Base-by-base conservation (phyloP, 257 asterid genomes). In the Plantago elongata region DNA sequence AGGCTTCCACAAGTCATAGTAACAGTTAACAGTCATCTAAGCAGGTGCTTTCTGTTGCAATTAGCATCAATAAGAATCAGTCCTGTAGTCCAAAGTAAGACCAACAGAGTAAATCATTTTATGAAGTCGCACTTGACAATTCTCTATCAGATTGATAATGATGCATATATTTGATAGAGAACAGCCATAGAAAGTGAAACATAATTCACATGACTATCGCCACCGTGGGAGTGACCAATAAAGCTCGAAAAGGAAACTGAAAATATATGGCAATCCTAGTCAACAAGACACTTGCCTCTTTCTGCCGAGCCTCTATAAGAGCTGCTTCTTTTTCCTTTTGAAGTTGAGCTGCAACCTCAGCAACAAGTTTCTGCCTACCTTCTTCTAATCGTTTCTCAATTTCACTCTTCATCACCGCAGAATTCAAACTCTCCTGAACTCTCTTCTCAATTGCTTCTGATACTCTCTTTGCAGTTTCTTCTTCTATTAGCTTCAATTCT, bases 381-480 rank as follows among this genome's bases (percentile, higher is more conserved):
- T 87, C 99, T 72, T 78, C 84, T 50, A 85, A 69, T 17, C 80
- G 94, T 76, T 76, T 79, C 54, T 70, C 74, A 47, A 90, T 79
- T 78, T 85, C 95, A 64, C 78, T 68, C 77, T 75, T 85, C 64
- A 87, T 75, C 58, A 82, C 88, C 57, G 71, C 84, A 22, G 81
- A 68, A 61, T 77, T 79, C 84, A 94, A 82, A 66, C 88, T 81
- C 79, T 87, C 96, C 60, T 81, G 81, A 51, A 94, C 97, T 74
- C 73, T 86, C 75, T 79, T 85, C 71, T 68, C 84, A 74, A 90
- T 85, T 65, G 83, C 87, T 68, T 76, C 88, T 60, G 78, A 86
- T 50, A 90, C 83, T 77, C 99, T 83, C 72, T 68, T 85, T 38
- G 95, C 77, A 57, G 97, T 94, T 89, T 94, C 97, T 87, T 94